Evolutionary conservation across 2,329 filamentous ascomycete genomes (phyloP).

Genomic region (Pseudocercospora pini-densiflorae): DNA sequence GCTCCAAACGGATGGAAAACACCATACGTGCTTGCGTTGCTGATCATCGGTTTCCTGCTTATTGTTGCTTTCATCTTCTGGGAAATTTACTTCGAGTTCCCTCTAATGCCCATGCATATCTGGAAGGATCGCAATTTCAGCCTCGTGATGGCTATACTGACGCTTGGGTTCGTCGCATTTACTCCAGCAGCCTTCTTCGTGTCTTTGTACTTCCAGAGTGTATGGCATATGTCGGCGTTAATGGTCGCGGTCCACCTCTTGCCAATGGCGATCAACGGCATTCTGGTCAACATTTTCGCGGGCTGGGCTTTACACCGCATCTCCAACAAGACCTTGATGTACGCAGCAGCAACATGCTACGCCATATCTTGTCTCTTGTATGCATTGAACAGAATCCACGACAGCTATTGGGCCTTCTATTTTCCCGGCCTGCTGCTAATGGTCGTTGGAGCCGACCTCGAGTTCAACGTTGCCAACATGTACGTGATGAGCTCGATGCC

Average conservation of each 20-base stretch:
- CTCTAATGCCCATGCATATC: constrained; percentile 59
- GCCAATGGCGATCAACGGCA: constrained; percentile 66
- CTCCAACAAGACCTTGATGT: constrained; percentile 67
- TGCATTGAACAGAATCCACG: constrained; percentile 59
- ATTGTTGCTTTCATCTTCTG: constrained; percentile 65
- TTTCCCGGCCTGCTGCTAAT: constrained; percentile 66
- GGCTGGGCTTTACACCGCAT: constrained; percentile 66
- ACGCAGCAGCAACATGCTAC: constrained; percentile 53
- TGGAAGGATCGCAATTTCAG: constrained; percentile 68
- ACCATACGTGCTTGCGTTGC: constrained; percentile 64
- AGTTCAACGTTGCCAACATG: constrained; percentile 75
- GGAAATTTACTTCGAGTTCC: constrained; percentile 58
- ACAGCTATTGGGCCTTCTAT: constrained; percentile 67
- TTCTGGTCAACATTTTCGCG: constrained; percentile 67
- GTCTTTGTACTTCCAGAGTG: constrained; percentile 67
- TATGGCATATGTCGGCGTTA: constrained; percentile 58
- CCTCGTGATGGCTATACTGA: constrained; percentile 61
- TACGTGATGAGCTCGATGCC: constrained; percentile 71
- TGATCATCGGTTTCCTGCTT: constrained; percentile 63
- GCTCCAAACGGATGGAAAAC: constrained; percentile 67
- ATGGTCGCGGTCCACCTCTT: constrained; percentile 66
- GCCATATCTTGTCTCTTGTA: constrained; percentile 57
- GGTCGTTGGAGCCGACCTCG: constrained; percentile 69
- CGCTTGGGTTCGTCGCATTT: constrained; percentile 68
- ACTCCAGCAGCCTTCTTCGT: constrained; percentile 50